Conservation (phyloP, 768 basidiomycete genomes). For the Leccinum variicolor region DNA sequence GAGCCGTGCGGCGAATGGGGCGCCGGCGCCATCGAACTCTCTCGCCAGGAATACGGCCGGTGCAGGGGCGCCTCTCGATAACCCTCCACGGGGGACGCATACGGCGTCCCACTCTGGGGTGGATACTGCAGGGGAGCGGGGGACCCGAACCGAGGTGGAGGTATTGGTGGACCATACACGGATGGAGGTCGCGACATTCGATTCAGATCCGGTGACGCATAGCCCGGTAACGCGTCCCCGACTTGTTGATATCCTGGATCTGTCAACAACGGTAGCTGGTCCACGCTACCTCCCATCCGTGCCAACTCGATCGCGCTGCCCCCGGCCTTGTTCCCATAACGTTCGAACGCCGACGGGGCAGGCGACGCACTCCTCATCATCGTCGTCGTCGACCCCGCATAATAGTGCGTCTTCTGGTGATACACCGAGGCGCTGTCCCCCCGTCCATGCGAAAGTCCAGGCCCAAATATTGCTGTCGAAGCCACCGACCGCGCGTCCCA, state of each 20-base stretch:
- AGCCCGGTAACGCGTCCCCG: constrained; percentile 20
- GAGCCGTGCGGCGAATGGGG: background rate
- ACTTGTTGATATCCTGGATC: constrained; percentile 17
- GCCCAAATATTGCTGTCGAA: constrained; percentile 50
- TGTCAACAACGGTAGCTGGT: constrained; percentile 60
- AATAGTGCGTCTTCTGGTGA: constrained; percentile 40
- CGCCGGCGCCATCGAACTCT: background rate
- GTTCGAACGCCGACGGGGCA: constrained; percentile 49
- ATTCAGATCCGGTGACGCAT: constrained; percentile 19
- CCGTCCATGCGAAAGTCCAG: constrained; percentile 30
- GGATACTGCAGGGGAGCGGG: constrained; percentile 39
- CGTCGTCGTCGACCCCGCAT: constrained; percentile 33
- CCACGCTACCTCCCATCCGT: constrained; percentile 46
- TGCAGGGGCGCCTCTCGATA: constrained; percentile 62
- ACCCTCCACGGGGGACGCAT: constrained; percentile 29
- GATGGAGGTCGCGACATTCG: constrained; percentile 12
- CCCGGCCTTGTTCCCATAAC: constrained; percentile 51
- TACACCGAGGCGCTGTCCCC: constrained; percentile 38
- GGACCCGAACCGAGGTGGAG: constrained; percentile 27
- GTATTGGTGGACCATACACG: constrained; percentile 31
- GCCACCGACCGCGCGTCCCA: constrained; percentile 83
- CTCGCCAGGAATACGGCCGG: constrained; percentile 42
- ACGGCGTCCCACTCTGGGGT: constrained; percentile 25
- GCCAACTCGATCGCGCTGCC: constrained; percentile 51
- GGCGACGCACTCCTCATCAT: constrained; percentile 32